Evolutionary conservation across 805 yeast species (phyloP).

Genomic region (Brettanomyces custersianus): DNA sequence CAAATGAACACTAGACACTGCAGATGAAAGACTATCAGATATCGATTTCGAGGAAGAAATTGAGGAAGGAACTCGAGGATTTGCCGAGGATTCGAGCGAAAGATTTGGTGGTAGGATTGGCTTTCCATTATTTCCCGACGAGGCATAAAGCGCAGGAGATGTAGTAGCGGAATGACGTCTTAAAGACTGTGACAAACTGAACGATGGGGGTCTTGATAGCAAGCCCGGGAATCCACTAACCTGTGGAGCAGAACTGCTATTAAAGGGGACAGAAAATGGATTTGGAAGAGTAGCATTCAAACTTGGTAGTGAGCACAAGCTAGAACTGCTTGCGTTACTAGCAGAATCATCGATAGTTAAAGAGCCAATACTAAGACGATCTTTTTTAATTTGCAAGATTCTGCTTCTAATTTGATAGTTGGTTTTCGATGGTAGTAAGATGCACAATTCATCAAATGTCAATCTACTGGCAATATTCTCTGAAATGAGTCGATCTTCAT

Average conservation of each 20-base stretch:
- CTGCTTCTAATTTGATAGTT: constrained; percentile 67
- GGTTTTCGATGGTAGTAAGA: constrained; percentile 62
- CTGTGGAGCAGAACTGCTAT: too few relatives aligned
- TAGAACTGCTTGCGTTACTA: neutral
- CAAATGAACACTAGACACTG: neutral
- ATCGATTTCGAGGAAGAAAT: constrained; percentile 1
- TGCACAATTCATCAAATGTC: constrained; percentile 62
- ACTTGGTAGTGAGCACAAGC: neutral
- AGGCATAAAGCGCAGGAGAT: constrained; percentile 2
- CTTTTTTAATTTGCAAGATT: constrained; percentile 35
- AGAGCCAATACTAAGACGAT: constrained; percentile 9
- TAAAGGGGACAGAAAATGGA: neutral
- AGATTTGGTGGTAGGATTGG: neutral
- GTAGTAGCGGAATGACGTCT: neutral
- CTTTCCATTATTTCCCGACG: neutral
- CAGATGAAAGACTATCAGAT: too few relatives aligned
- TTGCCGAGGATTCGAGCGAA: too few relatives aligned
- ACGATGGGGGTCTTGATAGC: too few relatives aligned
- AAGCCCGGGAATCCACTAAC: too few relatives aligned
- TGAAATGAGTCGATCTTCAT: constrained; percentile 63
- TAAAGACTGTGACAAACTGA: neutral
- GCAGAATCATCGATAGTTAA: constrained; percentile 5
- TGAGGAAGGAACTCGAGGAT: neutral
- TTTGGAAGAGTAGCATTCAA: neutral
- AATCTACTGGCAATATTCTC: constrained; percentile 49